Evolutionary conservation across 164 flowering plant genomes (phyloP).

Genomic region (Houttuynia cordata): DNA sequence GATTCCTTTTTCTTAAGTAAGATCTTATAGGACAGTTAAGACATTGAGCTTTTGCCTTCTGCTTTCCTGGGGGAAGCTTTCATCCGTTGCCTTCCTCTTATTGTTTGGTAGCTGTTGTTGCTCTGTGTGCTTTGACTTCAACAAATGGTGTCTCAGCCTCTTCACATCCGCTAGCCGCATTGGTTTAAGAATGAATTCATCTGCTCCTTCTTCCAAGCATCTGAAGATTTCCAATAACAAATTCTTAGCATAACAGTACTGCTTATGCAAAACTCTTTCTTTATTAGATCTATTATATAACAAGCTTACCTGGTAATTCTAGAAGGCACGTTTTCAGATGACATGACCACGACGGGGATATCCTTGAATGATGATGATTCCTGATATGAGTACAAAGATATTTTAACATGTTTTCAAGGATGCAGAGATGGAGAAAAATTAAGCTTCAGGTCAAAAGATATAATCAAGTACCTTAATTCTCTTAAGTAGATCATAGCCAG

Average conservation of each 20-base stretch:
- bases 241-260: not conserved
- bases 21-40: constrained; percentile 1
- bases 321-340: constrained; percentile 87
- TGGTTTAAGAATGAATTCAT: constrained; percentile 77
- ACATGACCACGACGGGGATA: constrained; percentile 94
- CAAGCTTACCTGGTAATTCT: constrained; percentile 66
- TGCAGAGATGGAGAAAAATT: not conserved
- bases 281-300: not conserved
- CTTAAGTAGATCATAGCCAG: constrained; percentile 39
- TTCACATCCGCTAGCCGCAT: constrained; percentile 52
- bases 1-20: not conserved
- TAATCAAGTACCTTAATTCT: constrained; percentile 26
- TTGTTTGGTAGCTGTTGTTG: constrained; percentile 9
- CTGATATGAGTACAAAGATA: constrained; percentile 19
- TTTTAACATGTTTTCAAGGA: not conserved
- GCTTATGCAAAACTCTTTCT: not conserved
- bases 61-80: constrained; percentile 33
- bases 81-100: constrained; percentile 51
- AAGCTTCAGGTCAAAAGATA: not conserved
- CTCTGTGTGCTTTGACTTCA: constrained; percentile 30
- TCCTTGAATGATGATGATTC: constrained; percentile 64
- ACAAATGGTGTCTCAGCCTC: constrained; percentile 53
- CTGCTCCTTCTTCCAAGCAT: constrained; percentile 92
- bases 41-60: constrained; percentile 38
- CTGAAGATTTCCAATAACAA: constrained; percentile 21